These are phyloP conservation scores for Penicillium paxilli DNA, from an alignment of 495 filamentous ascomycete genomes.

Conservation along the genomic window DNA sequence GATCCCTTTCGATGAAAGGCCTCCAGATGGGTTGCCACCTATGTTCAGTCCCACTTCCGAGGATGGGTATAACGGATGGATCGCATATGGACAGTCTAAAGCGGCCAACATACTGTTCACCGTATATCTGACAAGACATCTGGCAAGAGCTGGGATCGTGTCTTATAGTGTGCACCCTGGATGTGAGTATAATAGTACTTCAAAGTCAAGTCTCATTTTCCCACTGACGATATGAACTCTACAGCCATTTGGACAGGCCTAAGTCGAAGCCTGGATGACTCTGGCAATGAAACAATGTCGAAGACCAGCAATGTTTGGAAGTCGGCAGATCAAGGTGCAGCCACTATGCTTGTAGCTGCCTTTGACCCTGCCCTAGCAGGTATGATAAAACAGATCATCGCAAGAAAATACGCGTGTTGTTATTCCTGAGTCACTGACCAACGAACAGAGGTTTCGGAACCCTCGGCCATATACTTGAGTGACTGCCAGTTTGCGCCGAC, in stretches of 20 bases:
- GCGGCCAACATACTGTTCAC: slow-evolving; percentile 63
- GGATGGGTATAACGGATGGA: slow-evolving; percentile 29
- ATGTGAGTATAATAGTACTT: slow-evolving; percentile 12
- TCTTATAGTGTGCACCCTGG: slow-evolving; percentile 27
- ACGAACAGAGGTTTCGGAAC: slow-evolving; percentile 10
- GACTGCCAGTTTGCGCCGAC: slow-evolving; percentile 29
- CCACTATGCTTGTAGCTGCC: slow-evolving; percentile 56
- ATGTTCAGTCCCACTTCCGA: slow-evolving; percentile 15
- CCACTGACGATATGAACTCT: background rate
- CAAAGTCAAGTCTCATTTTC: background rate
- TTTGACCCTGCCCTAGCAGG: slow-evolving; percentile 52
- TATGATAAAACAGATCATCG: background rate
- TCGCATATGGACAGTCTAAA: slow-evolving; percentile 63
- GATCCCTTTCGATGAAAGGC: slow-evolving; percentile 15
- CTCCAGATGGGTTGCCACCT: slow-evolving; percentile 10
- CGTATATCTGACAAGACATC: slow-evolving; percentile 12
- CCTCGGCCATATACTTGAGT: slow-evolving; percentile 20
- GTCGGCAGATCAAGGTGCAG: slow-evolving; percentile 50
- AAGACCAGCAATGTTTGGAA: slow-evolving; percentile 36
- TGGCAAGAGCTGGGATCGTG: slow-evolving; percentile 14
- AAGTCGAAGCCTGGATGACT: slow-evolving; percentile 20
- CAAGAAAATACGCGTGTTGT: background rate
- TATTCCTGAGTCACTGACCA: slow-evolving; percentile 6
- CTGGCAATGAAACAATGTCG: slow-evolving; percentile 11
- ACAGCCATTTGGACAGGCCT: slow-evolving; percentile 21